A percentile compares a stretch with the other conserved stretches of the same genome.
phyloP scores from a whole-genome alignment of 257 asterid species.

The Craterostigma plantagineum region DNA sequence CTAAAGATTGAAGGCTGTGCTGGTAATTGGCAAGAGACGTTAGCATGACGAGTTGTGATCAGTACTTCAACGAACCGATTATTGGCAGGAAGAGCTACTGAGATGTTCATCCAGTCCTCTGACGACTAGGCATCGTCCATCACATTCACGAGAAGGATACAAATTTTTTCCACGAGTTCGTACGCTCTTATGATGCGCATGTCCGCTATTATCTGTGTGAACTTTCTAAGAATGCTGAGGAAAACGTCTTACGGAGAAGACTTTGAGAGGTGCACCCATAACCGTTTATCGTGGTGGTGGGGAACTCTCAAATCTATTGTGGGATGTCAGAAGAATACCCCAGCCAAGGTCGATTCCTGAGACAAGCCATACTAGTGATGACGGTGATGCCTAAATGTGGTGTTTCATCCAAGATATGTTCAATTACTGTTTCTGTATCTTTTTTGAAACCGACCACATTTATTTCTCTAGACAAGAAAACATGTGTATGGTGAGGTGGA shows the following conservation, averaged over 20 bases:
- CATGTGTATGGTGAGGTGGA: too few species aligned
- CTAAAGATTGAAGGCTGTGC: constrained; percentile 8
- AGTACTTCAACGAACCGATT: constrained; percentile 14
- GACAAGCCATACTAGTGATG: constrained; percentile 9
- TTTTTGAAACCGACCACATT: too few species aligned
- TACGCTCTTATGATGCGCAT: constrained; percentile 3
- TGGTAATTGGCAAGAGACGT: constrained; percentile 12
- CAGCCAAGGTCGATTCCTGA: constrained; percentile 9
- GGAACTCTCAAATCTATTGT: constrained; percentile 2
- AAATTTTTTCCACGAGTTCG: constrained; percentile 4
- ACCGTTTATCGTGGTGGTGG: background rate
- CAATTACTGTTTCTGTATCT: too few species aligned
- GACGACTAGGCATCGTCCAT: constrained; percentile 24
- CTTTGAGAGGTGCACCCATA: constrained; percentile 10
- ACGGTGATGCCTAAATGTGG: constrained; percentile 2
- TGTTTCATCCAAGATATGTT: too few species aligned
- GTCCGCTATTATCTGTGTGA: background rate
- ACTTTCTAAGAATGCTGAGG: constrained; percentile 6
- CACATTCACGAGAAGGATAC: constrained; percentile 6
- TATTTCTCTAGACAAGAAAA: too few species aligned
- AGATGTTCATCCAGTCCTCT: constrained; percentile 13
- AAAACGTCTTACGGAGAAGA: constrained; percentile 7
- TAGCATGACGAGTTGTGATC: constrained; percentile 14
- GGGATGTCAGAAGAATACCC: constrained; percentile 1
- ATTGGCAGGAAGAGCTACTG: constrained; percentile 11